Evolutionary conservation across 805 yeast genomes (phyloP).

Genomic region (Lipomyces spencermartinsiae): DNA sequence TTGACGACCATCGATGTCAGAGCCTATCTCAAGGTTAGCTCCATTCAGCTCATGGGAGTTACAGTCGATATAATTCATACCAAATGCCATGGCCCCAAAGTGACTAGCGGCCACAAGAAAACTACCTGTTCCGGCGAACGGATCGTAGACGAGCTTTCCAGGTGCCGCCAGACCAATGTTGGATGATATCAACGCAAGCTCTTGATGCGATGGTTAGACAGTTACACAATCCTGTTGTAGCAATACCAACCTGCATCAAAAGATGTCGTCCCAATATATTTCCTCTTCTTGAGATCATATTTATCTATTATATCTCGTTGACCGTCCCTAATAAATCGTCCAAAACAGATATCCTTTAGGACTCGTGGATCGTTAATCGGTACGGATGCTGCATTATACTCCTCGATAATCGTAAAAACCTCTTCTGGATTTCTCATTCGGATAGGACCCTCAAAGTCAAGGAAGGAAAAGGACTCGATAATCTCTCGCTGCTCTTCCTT

Average conservation of each 20-base stretch:
- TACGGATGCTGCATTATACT: conserved; percentile 52
- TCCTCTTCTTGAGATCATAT: conserved; percentile 80
- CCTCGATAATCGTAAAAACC: conserved; percentile 74
- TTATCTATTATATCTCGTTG: conserved; percentile 69
- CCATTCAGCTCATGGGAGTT: neutral
- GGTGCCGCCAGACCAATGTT: conserved; percentile 78
- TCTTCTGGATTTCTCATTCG: conserved; percentile 77
- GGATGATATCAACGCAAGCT: conserved; percentile 82
- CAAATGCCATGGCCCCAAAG: conserved; percentile 65
- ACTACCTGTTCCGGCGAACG: conserved; percentile 96
- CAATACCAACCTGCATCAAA: conserved; percentile 70
- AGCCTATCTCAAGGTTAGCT: conserved; percentile 61
- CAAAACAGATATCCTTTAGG: conserved; percentile 73
- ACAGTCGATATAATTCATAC: conserved; percentile 10
- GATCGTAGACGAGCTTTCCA: conserved; percentile 81
- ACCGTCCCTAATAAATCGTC: conserved; percentile 75
- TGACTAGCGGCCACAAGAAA: conserved; percentile 87
- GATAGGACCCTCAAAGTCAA: conserved; percentile 79
- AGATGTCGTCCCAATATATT: conserved; percentile 93
- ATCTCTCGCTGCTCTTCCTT: conserved; percentile 59
- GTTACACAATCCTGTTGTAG: neutral
- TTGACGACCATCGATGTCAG: conserved; percentile 88
- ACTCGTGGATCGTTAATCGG: conserved; percentile 47
- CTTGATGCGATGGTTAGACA: conserved; percentile 45
- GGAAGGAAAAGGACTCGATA: conserved; percentile 73